Percentiles rank a stretch among this genome's conserved stretches.
phyloP scores from a whole-genome alignment of 176 grass and related monocot species.

The Phyllostachys edulis region DNA sequence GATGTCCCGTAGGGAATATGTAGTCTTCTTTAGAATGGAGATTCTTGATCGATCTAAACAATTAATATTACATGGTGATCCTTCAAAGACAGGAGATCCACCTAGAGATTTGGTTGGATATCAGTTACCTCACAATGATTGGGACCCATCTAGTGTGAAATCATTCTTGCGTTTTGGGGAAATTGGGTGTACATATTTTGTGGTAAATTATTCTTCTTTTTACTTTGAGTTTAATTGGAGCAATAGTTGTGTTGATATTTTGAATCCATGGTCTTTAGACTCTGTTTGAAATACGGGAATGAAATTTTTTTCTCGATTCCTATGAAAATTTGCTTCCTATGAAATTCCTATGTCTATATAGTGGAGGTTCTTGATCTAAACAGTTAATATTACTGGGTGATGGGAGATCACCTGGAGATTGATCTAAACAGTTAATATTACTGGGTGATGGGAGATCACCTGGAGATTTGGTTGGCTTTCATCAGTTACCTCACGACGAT shows the following conservation, averaged over 20 bases:
- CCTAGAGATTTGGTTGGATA: not conserved
- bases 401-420: not conserved
- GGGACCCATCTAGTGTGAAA: not conserved
- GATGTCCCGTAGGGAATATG: not conserved
- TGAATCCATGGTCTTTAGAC: not conserved
- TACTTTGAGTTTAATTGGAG: not conserved
- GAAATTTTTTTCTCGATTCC: not conserved
- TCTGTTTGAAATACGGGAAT: not conserved
- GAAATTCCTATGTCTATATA: too few relatives aligned
- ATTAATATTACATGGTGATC: not conserved
- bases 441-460: not conserved
- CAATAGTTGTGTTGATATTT: not conserved
- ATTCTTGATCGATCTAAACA: not conserved
- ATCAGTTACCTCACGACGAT: not conserved
- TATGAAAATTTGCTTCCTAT: not conserved
- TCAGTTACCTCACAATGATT: not conserved
- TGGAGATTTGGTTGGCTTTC: not conserved
- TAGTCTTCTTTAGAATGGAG: not conserved
- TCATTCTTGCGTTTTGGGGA: not conserved
- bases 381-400: not conserved
- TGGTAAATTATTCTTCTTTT: not conserved
- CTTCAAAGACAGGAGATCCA: not conserved
- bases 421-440: not conserved
- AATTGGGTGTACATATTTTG: not conserved
- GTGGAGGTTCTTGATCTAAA: not conserved